A percentile compares a stretch with the other conserved stretches of the same genome.
Evolutionary conservation across 306 rosid species (phyloP).

Genomic region (Ochetophila trinervis): DNA sequence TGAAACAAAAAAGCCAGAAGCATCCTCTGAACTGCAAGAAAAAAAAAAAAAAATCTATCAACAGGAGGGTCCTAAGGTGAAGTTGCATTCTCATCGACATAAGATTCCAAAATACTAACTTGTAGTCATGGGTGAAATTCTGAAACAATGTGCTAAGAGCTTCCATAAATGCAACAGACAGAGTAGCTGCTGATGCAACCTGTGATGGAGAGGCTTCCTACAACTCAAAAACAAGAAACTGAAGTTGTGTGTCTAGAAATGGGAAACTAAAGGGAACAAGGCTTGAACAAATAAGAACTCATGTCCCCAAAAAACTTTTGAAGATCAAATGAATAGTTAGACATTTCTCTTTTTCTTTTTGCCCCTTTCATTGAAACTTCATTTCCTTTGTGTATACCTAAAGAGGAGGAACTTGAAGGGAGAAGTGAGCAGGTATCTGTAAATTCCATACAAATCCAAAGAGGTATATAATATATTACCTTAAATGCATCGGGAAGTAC

Average conservation of each 20-base stretch:
- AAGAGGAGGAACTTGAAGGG: no score
- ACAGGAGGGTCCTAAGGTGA: not conserved
- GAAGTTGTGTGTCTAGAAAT: conserved; percentile 17
- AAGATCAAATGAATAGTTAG: not conserved
- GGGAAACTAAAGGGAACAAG: conserved; percentile 7
- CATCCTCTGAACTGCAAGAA: conserved; percentile 83
- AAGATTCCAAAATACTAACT: conserved; percentile 42
- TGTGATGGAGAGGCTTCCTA: conserved; percentile 93
- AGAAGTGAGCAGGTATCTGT: not conserved
- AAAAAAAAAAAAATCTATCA: conserved; percentile 20
- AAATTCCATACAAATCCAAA: conserved; percentile 6
- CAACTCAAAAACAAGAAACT: conserved; percentile 27
- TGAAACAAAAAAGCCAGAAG: conserved; percentile 96
- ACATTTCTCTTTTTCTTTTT: not conserved
- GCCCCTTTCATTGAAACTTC: not conserved
- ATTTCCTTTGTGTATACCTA: no score
- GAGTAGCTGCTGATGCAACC: conserved; percentile 92
- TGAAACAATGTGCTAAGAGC: conserved; percentile 89
- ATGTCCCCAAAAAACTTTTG: not conserved
- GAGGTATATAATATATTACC: conserved; percentile 49
- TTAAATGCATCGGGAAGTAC: conserved; percentile 99
- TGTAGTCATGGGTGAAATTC: conserved; percentile 82
- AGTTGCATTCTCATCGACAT: not conserved
- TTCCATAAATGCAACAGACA: conserved; percentile 98
- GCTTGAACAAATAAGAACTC: not conserved